Conservation (phyloP, 2,329 filamentous ascomycete species). For the Fusarium sp. region DNA sequence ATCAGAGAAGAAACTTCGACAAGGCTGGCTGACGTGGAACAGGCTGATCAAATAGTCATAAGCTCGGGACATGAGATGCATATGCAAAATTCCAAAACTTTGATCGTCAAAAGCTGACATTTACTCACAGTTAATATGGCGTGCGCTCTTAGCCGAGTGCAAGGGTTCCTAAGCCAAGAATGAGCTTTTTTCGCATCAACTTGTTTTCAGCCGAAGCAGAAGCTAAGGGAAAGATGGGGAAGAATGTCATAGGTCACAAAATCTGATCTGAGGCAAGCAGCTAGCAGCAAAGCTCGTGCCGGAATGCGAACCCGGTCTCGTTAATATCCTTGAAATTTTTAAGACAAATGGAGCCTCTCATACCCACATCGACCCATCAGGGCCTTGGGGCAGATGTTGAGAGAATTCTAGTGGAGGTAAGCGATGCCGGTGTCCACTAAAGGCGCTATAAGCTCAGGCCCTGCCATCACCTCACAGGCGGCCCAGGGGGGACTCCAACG, state of each 20-base stretch:
- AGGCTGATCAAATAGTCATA: slow-evolving; percentile 26
- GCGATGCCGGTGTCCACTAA: slow-evolving; percentile 24
- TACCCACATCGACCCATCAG: slow-evolving; percentile 36
- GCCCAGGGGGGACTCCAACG: background rate
- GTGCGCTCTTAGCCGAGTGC: slow-evolving; percentile 19
- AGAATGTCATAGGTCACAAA: slow-evolving; percentile 14
- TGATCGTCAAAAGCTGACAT: slow-evolving; percentile 26
- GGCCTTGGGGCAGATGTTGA: slow-evolving; percentile 9
- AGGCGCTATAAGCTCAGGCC: slow-evolving; percentile 24
- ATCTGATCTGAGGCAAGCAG: slow-evolving; percentile 26
- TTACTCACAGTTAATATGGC: slow-evolving; percentile 1
- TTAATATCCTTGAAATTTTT: slow-evolving; percentile 22
- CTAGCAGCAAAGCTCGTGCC: slow-evolving; percentile 31
- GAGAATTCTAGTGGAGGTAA: slow-evolving; percentile 10
- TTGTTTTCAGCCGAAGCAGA: slow-evolving; percentile 15
- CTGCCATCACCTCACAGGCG: slow-evolving; percentile 25
- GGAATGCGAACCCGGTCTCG: slow-evolving; percentile 28
- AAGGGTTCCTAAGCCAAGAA: slow-evolving; percentile 15
- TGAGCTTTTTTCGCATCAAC: slow-evolving; percentile 1
- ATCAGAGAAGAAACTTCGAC: slow-evolving; percentile 20
- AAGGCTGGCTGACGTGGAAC: slow-evolving; percentile 30
- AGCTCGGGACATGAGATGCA: slow-evolving; percentile 12
- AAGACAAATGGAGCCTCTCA: slow-evolving; percentile 15
- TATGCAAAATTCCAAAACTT: slow-evolving; percentile 13
- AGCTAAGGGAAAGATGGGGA: slow-evolving; percentile 20